Percentiles rank a stretch among this genome's conserved stretches.
phyloP scores from a whole-genome alignment of 192 early-diverging fungal genomes.

The Polychytrium aggregatum region DNA sequence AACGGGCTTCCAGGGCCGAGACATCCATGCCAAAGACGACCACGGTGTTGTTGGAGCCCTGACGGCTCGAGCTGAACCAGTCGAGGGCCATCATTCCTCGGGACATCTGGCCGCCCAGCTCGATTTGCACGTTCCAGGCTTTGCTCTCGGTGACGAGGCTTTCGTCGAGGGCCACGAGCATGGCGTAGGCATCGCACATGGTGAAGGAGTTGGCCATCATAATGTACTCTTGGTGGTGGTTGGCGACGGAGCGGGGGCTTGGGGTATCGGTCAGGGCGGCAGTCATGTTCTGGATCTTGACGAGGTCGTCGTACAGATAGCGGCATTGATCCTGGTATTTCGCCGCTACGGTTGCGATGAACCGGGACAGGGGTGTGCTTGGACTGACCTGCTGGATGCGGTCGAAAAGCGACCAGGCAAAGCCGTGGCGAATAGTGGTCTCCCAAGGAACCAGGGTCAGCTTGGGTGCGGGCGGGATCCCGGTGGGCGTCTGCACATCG shows the following conservation, averaged over 20 bases:
- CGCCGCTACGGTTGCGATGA: conserved; percentile 12
- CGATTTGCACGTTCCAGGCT: conserved; percentile 24
- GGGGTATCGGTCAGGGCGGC: no score
- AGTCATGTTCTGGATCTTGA: neutral
- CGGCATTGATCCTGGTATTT: no score
- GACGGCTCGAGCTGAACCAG: conserved; percentile 11
- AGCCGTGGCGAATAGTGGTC: conserved; percentile 25
- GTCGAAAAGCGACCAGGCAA: conserved; percentile 30
- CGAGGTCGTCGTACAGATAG: conserved; percentile 13
- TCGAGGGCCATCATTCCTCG: conserved; percentile 23
- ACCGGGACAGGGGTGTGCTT: conserved; percentile 5
- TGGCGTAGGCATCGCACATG: conserved; percentile 18
- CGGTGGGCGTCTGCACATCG: no score
- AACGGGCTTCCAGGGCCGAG: no score
- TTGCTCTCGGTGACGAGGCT: conserved; percentile 12
- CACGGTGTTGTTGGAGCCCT: conserved; percentile 8
- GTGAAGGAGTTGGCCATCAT: conserved; percentile 11
- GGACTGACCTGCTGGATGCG: conserved; percentile 6
- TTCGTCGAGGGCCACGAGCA: conserved; percentile 11
- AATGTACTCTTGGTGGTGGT: conserved; percentile 16
- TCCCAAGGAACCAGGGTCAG: conserved; percentile 29
- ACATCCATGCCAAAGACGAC: conserved; percentile 22
- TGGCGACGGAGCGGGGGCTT: no score
- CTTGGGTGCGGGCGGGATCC: conserved; percentile 8
- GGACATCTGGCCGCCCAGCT: conserved; percentile 17